A percentile compares a stretch with the other conserved stretches of the same genome.
phyloP scores from a whole-genome alignment of 2,329 filamentous ascomycete genomes.

The Exophiala spinifera region DNA sequence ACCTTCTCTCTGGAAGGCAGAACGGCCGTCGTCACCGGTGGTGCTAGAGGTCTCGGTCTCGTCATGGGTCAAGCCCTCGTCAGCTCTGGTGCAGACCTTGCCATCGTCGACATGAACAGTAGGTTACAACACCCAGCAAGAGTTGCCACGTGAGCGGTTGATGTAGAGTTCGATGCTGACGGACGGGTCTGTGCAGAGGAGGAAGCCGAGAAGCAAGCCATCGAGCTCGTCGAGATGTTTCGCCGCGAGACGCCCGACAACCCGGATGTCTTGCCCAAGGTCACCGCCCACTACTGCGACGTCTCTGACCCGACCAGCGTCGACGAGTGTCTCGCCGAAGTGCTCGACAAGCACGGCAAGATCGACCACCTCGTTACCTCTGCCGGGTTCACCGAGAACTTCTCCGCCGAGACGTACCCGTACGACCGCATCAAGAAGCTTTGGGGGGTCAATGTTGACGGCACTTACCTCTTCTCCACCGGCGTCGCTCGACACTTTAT shows the following conservation, averaged over 20 bases:
- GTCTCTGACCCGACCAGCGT: slow-evolving; percentile 80
- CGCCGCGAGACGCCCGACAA: slow-evolving; percentile 60
- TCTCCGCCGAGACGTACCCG: slow-evolving; percentile 85
- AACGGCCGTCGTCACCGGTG: slow-evolving; percentile 83
- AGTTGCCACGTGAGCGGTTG: no score
- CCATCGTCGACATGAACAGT: slow-evolving; percentile 93
- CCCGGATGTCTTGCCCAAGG: slow-evolving; percentile 66
- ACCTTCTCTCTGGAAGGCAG: slow-evolving; percentile 82
- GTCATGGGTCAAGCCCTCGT: slow-evolving; percentile 93
- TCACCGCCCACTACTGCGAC: slow-evolving; percentile 87
- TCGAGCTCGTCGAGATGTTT: slow-evolving; percentile 71
- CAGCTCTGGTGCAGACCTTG: slow-evolving; percentile 80
- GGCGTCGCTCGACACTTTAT: slow-evolving; percentile 67
- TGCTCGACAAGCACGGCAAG: slow-evolving; percentile 69
- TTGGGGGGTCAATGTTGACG: slow-evolving; percentile 86
- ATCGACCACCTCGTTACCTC: slow-evolving; percentile 92
- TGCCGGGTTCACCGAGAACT: slow-evolving; percentile 96
- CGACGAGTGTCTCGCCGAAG: slow-evolving; percentile 66
- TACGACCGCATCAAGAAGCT: slow-evolving; percentile 89
- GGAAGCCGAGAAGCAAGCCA: slow-evolving; percentile 74
- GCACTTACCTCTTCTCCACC: slow-evolving; percentile 38
- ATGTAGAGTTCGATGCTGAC: background rate
- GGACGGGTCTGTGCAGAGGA: slow-evolving; percentile 57
- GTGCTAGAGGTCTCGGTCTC: slow-evolving; percentile 81
- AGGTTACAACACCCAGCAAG: no score